Percentiles rank a stretch among this genome's conserved stretches.
Conservation (phyloP, 2,329 filamentous ascomycete species). For the Spiromastix sp. region DNA sequence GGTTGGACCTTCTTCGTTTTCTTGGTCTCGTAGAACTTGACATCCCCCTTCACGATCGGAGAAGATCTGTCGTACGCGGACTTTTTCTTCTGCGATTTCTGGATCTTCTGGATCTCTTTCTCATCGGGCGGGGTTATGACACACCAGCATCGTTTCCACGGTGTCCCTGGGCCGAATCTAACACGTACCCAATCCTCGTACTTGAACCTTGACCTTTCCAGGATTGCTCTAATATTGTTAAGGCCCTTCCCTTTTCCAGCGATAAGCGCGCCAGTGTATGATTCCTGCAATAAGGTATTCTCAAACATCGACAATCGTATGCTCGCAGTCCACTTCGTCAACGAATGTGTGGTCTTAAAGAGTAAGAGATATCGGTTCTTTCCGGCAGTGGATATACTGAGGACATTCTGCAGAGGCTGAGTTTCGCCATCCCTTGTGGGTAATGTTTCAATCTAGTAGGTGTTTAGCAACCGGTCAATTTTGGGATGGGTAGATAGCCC, state of each 20-base stretch:
- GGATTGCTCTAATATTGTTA: constrained; percentile 82
- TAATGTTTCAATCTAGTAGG: constrained; percentile 68
- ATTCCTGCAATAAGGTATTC: constrained; percentile 84
- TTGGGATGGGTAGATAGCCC: constrained; percentile 10
- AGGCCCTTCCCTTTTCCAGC: constrained; percentile 83
- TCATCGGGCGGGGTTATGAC: constrained; percentile 87
- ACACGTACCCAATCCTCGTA: constrained; percentile 92
- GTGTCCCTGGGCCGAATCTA: constrained; percentile 87
- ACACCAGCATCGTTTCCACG: constrained; percentile 95
- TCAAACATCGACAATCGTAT: constrained; percentile 93
- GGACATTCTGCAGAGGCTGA: constrained; percentile 81
- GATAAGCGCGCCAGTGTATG: constrained; percentile 90
- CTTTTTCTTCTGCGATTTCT: constrained; percentile 73
- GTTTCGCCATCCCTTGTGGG: constrained; percentile 71
- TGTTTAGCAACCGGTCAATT: constrained; percentile 11
- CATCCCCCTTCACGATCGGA: constrained; percentile 67
- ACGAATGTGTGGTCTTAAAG: constrained; percentile 87
- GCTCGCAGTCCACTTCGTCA: constrained; percentile 91
- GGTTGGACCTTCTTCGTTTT: constrained; percentile 85
- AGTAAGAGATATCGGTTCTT: constrained; percentile 92
- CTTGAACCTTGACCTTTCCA: constrained; percentile 67
- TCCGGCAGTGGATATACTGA: constrained; percentile 90
- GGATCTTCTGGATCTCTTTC: constrained; percentile 75
- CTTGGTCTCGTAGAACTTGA: constrained; percentile 92
- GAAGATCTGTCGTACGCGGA: constrained; percentile 70